phyloP scores from a whole-genome alignment of 108 stramenopile species.

The Cyclotella choctawhatcheeana region DNA sequence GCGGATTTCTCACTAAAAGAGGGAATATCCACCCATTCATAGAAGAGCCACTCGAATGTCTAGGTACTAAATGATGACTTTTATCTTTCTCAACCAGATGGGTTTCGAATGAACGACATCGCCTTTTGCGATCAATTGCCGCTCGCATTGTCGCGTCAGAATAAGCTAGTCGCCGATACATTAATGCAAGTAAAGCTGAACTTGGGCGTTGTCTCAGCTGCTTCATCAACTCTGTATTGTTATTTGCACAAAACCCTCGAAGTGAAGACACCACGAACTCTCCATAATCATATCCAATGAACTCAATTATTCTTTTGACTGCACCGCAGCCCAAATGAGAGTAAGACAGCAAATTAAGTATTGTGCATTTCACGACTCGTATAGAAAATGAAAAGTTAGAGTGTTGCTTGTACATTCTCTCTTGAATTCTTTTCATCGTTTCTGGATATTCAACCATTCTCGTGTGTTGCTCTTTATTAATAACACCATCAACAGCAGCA shows the following conservation, averaged over 20 bases:
- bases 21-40: slow-evolving; percentile 69
- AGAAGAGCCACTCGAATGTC: slow-evolving; percentile 8
- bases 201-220: slow-evolving; percentile 71
- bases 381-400: slow-evolving; percentile 49
- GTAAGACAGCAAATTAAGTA: slow-evolving; percentile 58
- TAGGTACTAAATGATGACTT: slow-evolving; percentile 10
- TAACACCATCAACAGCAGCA: too few relatives aligned
- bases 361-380: slow-evolving; percentile 49
- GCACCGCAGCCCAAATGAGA: slow-evolving; percentile 53
- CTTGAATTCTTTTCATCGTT: slow-evolving; percentile 70
- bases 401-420: slow-evolving; percentile 53
- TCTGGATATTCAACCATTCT: neutral
- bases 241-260: slow-evolving; percentile 61
- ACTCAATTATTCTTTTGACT: slow-evolving; percentile 26
- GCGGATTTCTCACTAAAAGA: slow-evolving; percentile 46
- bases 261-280: slow-evolving; percentile 51
- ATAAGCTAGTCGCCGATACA: slow-evolving; percentile 61
- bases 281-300: slow-evolving; percentile 62
- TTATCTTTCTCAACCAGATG: neutral
- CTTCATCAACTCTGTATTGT: slow-evolving; percentile 14
- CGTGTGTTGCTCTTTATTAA: neutral
- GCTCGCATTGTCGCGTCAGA: slow-evolving; percentile 23
- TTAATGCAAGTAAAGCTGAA: slow-evolving; percentile 58
- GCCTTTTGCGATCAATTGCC: slow-evolving; percentile 24
- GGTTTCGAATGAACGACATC: slow-evolving; percentile 40